These are phyloP conservation scores for Colletotrichum australisinense DNA, from an alignment of 2,329 filamentous ascomycete species.

Conservation along the genomic window DNA sequence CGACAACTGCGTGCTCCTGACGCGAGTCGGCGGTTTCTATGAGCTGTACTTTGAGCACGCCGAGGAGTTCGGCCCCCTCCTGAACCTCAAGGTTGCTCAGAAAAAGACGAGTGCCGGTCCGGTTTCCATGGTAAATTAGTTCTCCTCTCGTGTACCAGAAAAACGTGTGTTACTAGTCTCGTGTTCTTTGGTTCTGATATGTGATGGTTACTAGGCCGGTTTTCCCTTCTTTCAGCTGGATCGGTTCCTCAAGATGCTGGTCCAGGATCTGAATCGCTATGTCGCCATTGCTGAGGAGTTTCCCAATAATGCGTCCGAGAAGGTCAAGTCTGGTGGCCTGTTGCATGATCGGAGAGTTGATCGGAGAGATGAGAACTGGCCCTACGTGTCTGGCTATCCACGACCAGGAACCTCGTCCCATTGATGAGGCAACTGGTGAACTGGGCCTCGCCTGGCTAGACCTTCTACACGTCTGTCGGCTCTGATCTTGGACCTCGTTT, in stretches of 20 bases:
- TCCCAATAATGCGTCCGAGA: conserved; percentile 76
- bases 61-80: conserved; percentile 84
- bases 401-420: conserved; percentile 93
- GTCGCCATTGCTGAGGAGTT: conserved; percentile 97
- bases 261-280: conserved; percentile 89
- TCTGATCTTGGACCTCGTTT: no score
- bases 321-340: conserved; percentile 79
- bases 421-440: no score
- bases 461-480: no score
- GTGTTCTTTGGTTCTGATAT: conserved; percentile 38
- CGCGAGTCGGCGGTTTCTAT: conserved; percentile 94
- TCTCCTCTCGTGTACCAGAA: conserved; percentile 14
- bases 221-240: conserved; percentile 96
- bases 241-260: conserved; percentile 90
- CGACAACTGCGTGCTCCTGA: conserved; percentile 89
- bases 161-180: conserved; percentile 33
- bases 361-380: no score
- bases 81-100: conserved; percentile 87
- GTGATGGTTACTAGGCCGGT: conserved; percentile 70
- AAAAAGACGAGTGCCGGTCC: conserved; percentile 80
- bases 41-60: conserved; percentile 98
- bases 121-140: conserved; percentile 81
- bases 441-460: no score
- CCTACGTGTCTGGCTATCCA: no score
- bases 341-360: conserved; percentile 87